Percentiles rank a stretch among this genome's conserved stretches.
phyloP scores from a whole-genome alignment of 257 asterid genomes.

The Lavandula angustifolia region DNA sequence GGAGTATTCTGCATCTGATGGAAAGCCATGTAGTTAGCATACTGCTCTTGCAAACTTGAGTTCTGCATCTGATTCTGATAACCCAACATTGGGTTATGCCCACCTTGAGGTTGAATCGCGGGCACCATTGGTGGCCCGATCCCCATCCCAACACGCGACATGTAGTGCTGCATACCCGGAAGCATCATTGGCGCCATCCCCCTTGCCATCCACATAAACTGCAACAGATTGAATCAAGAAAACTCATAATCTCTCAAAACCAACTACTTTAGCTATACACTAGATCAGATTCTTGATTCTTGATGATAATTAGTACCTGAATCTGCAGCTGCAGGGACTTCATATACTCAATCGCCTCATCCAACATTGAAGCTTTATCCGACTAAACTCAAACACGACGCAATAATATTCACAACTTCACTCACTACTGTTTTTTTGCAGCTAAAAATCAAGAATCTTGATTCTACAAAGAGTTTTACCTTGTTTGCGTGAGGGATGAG shows the following conservation, averaged over 20 bases:
- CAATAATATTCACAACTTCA: not conserved
- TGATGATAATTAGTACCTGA: constrained; percentile 48
- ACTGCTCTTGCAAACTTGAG: constrained; percentile 54
- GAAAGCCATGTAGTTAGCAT: constrained; percentile 63
- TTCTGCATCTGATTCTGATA: constrained; percentile 55
- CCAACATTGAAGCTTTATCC: constrained; percentile 88
- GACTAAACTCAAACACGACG: constrained; percentile 41
- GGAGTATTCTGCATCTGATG: constrained; percentile 48
- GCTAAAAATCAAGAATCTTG: constrained; percentile 3
- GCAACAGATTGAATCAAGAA: not conserved
- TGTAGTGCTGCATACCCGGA: constrained; percentile 70
- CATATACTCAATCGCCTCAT: constrained; percentile 89
- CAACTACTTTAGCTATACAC: not conserved
- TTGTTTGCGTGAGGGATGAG: constrained; percentile 85
- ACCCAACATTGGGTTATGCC: constrained; percentile 33
- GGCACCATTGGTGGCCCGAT: constrained; percentile 54
- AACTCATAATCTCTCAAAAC: not conserved
- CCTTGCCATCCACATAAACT: constrained; percentile 93
- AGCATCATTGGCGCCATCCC: constrained; percentile 79
- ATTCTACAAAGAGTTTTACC: constrained; percentile 38
- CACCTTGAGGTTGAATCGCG: constrained; percentile 44
- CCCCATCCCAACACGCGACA: constrained; percentile 63
- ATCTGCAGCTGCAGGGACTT: constrained; percentile 79
- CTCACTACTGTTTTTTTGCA: not conserved
- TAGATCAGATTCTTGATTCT: not conserved